Evolutionary conservation across 2,329 filamentous ascomycete species (phyloP).

Genomic region (Cytospora mali): DNA sequence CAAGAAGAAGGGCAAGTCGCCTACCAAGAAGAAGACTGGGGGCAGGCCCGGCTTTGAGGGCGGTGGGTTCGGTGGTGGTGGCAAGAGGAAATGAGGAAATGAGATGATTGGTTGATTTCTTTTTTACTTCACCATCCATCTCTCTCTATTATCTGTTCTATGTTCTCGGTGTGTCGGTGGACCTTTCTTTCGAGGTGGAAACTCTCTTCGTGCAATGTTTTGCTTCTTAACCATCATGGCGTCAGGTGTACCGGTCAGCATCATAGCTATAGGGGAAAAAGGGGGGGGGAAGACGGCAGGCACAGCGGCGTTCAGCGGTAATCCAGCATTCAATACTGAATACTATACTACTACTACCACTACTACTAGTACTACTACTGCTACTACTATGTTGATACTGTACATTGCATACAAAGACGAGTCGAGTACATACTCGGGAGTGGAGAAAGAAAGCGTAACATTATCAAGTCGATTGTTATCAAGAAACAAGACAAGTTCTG

Average conservation of each 20-base stretch:
- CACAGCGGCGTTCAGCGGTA: neutral
- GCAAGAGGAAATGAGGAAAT: slow-evolving; percentile 50
- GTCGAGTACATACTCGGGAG: neutral
- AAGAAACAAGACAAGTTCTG: neutral
- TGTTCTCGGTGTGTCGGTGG: neutral
- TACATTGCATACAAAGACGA: neutral
- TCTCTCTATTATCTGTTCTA: neutral
- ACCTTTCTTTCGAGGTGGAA: neutral
- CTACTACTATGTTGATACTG: neutral
- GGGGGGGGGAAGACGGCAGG: slow-evolving; percentile 2
- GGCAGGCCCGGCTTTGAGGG: slow-evolving; percentile 67
- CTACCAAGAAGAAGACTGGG: slow-evolving; percentile 52
- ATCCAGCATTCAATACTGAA: neutral
- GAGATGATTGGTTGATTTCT: neutral
- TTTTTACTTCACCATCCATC: neutral
- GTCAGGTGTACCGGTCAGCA: slow-evolving; percentile 15
- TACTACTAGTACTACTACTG: neutral
- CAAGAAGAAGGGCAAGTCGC: slow-evolving; percentile 58
- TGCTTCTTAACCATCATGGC: slow-evolving; percentile 14
- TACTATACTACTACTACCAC: neutral
- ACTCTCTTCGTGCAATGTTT: slow-evolving; percentile 12
- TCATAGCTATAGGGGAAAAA: slow-evolving; percentile 16
- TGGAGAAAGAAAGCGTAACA: slow-evolving; percentile 3
- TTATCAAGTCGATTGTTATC: slow-evolving; percentile 15
- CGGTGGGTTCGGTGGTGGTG: slow-evolving; percentile 53